Evolutionary conservation across 2,329 filamentous ascomycete species (phyloP).

Genomic region (Botrytis paeoniae): DNA sequence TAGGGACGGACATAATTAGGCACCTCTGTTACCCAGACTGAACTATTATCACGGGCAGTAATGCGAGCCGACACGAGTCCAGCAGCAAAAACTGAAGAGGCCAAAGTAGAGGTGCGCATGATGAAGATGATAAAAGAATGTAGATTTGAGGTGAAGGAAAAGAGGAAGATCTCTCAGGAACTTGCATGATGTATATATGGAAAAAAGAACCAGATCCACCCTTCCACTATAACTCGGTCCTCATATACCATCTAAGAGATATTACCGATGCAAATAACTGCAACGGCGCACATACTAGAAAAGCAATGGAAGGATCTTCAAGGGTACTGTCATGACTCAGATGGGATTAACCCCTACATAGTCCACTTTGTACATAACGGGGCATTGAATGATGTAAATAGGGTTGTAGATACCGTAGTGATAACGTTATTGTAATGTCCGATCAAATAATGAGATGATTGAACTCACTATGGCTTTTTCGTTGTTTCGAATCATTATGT

Average conservation of each 20-base stretch:
- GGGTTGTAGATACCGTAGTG: background rate
- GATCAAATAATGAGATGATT: background rate
- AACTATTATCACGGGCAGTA: constrained; percentile 5
- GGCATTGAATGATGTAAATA: background rate
- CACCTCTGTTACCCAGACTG: constrained; percentile 29
- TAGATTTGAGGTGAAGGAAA: background rate
- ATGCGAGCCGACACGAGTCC: background rate
- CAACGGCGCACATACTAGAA: background rate
- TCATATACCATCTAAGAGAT: background rate
- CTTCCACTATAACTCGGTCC: background rate
- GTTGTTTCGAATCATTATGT: background rate
- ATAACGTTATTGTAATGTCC: background rate
- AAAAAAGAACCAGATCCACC: background rate
- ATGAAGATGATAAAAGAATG: constrained; percentile 7
- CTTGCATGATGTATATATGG: background rate
- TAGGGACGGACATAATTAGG: constrained; percentile 30
- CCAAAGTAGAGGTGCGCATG: constrained; percentile 11
- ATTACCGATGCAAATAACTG: background rate
- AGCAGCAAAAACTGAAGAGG: constrained; percentile 1
- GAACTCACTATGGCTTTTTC: background rate
- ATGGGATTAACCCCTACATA: background rate
- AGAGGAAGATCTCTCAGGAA: background rate
- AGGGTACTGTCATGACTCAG: background rate
- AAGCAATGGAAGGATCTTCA: background rate
- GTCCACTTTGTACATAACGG: constrained; percentile 1